Conservation (phyloP, 2,329 filamentous ascomycete genomes). For the Exophiala lecanii-corni region DNA sequence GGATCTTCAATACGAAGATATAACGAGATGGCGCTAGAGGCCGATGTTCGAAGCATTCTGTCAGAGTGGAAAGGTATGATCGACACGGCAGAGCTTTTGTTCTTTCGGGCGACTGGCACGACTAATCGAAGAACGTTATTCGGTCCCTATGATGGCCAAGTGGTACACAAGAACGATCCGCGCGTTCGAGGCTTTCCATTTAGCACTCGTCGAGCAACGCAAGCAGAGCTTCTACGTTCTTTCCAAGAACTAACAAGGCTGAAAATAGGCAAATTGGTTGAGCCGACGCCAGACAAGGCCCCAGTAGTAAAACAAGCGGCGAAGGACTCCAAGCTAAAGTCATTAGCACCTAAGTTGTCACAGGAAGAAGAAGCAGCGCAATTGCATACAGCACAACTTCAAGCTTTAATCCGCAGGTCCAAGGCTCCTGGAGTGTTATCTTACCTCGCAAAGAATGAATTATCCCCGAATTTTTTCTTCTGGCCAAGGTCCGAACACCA, state of each 20-base stretch:
- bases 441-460: constrained; percentile 72
- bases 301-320: constrained; percentile 9
- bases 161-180: constrained; percentile 72
- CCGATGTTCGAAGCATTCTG: constrained; percentile 80
- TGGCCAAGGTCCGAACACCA: constrained; percentile 61
- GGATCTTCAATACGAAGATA: constrained; percentile 85
- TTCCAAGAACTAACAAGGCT: constrained; percentile 91
- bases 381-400: constrained; percentile 83
- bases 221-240: constrained; percentile 87
- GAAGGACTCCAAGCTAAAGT: constrained; percentile 32
- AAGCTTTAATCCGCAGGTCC: constrained; percentile 79
- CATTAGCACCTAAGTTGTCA: constrained; percentile 57
- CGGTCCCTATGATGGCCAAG: constrained; percentile 83
- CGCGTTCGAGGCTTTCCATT: constrained; percentile 87
- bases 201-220: constrained; percentile 83
- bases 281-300: constrained; percentile 34
- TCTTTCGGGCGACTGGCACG: constrained; percentile 81
- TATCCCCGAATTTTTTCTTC: constrained; percentile 71
- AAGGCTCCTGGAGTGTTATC: constrained; percentile 82
- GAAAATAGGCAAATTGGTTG: constrained; percentile 68
- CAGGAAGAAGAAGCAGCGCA: constrained; percentile 79
- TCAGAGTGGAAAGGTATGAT: constrained; percentile 81
- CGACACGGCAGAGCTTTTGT: constrained; percentile 77
- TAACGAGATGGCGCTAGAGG: constrained; percentile 83
- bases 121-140: constrained; percentile 86